Evolutionary conservation across 306 rosid genomes (phyloP).

Genomic region (Vigna trinervia): DNA sequence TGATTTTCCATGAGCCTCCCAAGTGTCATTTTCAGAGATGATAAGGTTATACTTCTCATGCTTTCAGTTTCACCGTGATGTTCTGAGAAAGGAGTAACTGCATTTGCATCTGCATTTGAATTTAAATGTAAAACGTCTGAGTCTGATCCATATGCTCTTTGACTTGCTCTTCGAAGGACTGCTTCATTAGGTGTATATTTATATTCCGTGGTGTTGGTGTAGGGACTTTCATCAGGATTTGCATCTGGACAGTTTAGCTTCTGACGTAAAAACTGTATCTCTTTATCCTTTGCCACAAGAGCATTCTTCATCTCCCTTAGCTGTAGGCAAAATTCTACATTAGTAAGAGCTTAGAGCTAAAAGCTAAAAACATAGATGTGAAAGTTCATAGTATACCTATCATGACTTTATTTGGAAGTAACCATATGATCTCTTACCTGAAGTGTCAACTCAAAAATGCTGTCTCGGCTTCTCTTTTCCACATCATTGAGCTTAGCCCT

Average conservation of each 20-base stretch:
- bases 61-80: conserved; percentile 16
- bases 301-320: conserved; percentile 69
- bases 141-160: conserved; percentile 46
- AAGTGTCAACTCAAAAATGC: conserved; percentile 74
- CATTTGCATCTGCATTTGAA: conserved; percentile 35
- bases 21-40: conserved; percentile 34
- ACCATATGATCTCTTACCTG: conserved; percentile 49
- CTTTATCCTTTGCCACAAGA: conserved; percentile 62
- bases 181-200: conserved; percentile 60
- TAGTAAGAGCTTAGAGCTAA: neutral
- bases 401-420: neutral
- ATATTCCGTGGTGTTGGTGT: conserved; percentile 52
- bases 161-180: conserved; percentile 37
- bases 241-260: conserved; percentile 45
- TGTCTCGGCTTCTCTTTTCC: conserved; percentile 79
- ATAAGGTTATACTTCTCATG: conserved; percentile 12
- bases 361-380: no score
- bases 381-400: no score
- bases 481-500: conserved; percentile 68
- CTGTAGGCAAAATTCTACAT: conserved; percentile 34
- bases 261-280: conserved; percentile 62
- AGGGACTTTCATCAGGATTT: conserved; percentile 61
- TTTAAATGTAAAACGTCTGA: conserved; percentile 42
- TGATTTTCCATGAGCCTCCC: conserved; percentile 43
- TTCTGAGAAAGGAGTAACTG: conserved; percentile 41